Conservation (phyloP, 148 eudicot species). For the Chenopodium formosanum region DNA sequence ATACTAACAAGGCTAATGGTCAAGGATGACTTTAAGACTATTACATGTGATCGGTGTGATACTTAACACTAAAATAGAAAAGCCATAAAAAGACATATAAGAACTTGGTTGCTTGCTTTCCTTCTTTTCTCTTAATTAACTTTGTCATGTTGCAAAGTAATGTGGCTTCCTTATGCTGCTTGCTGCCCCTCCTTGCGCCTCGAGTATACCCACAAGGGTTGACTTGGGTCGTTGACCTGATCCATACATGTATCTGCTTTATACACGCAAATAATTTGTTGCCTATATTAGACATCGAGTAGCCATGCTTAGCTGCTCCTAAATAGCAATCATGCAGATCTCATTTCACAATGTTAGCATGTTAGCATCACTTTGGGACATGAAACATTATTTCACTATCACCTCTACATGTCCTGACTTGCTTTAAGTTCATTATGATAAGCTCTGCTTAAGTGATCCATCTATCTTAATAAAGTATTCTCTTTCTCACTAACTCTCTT, state of each 20-base stretch:
- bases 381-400: not conserved
- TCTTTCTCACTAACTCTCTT: not conserved
- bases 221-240: too few relatives aligned
- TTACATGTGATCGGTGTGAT: too few relatives aligned
- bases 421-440: not conserved
- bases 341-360: not conserved
- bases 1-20: too few relatives aligned
- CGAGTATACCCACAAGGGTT: too few relatives aligned
- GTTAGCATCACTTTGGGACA: not conserved
- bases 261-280: not conserved
- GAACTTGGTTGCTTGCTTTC: too few relatives aligned
- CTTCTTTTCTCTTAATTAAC: too few relatives aligned
- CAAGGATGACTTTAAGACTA: too few relatives aligned
- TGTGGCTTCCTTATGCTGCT: too few relatives aligned
- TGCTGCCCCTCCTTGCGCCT: too few relatives aligned
- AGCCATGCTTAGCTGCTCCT: not conserved
- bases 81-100: too few relatives aligned
- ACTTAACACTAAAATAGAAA: too few relatives aligned
- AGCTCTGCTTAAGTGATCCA: not conserved
- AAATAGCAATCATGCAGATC: not conserved
- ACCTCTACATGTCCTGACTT: not conserved
- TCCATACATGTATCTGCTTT: not conserved
- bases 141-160: too few relatives aligned
- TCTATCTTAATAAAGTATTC: not conserved
- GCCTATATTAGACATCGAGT: not conserved